phyloP scores from a whole-genome alignment of 306 rosid genomes.

The Vigna mungo region DNA sequence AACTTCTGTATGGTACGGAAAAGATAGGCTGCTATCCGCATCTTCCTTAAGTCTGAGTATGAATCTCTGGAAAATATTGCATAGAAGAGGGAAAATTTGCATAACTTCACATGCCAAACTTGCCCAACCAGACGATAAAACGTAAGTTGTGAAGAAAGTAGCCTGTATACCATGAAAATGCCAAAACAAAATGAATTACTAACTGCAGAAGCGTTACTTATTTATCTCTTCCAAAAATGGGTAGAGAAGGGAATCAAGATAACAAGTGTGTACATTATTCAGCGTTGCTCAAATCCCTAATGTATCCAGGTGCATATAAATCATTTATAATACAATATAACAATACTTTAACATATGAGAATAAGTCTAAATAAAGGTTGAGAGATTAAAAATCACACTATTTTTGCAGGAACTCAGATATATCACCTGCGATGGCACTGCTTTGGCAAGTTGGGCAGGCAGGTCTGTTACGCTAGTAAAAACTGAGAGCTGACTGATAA shows the following conservation, averaged over 20 bases:
- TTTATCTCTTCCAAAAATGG: constrained; percentile 5
- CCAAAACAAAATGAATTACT: constrained; percentile 30
- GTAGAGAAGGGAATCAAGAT: constrained; percentile 25
- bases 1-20: constrained; percentile 93
- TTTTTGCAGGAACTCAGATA: constrained; percentile 29
- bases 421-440: constrained; percentile 91
- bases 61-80: constrained; percentile 60
- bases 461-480: constrained; percentile 76
- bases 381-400: constrained; percentile 19
- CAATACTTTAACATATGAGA: constrained; percentile 6
- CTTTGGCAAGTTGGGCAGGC: constrained; percentile 82
- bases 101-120: constrained; percentile 87
- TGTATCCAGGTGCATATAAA: constrained; percentile 25
- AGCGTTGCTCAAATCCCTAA: constrained; percentile 18
- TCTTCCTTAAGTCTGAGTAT: constrained; percentile 66
- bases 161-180: constrained; percentile 61
- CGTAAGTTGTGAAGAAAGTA: constrained; percentile 88
- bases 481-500: constrained; percentile 66
- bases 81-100: constrained; percentile 75
- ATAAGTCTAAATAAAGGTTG: constrained; percentile 5
- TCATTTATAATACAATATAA: constrained; percentile 27
- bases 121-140: constrained; percentile 96
- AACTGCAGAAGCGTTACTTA: constrained; percentile 10
- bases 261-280: constrained; percentile 15
- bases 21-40: constrained; percentile 52